phyloP scores from a whole-genome alignment of 2,329 filamentous ascomycete genomes.

The Ascochyta clinopodiicola region DNA sequence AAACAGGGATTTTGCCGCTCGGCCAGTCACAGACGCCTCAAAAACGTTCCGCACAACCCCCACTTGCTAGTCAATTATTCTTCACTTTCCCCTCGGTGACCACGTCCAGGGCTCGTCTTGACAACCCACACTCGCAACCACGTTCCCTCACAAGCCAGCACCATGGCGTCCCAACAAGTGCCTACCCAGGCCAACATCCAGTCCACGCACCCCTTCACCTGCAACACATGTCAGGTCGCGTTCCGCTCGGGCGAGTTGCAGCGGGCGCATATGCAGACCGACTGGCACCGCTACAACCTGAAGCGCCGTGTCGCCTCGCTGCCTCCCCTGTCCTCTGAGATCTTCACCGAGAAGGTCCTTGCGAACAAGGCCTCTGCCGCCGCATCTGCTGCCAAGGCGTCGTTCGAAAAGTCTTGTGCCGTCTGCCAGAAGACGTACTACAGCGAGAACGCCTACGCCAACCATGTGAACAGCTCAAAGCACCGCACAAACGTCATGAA shows the following conservation, averaged over 20 bases:
- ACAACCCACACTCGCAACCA: constrained; percentile 6
- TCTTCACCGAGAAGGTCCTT: constrained; percentile 94
- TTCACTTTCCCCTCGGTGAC: constrained; percentile 11
- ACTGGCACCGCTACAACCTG: constrained; percentile 98
- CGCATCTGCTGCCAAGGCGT: constrained; percentile 84
- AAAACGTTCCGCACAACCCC: constrained; percentile 33
- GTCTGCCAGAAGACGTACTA: constrained; percentile 92
- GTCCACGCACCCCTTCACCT: constrained; percentile 82
- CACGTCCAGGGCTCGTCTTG: constrained; percentile 13
- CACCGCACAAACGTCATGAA: constrained; percentile 74
- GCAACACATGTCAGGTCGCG: constrained; percentile 97
- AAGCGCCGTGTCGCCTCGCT: constrained; percentile 91
- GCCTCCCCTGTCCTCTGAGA: constrained; percentile 87
- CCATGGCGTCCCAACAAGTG: constrained; percentile 44
- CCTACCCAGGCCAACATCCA: constrained; percentile 45
- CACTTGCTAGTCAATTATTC: constrained; percentile 33
- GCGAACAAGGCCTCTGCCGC: constrained; percentile 85
- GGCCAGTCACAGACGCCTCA: constrained; percentile 31
- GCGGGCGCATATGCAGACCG: constrained; percentile 94
- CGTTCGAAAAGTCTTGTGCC: constrained; percentile 83
- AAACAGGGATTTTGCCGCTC: constrained; percentile 27
- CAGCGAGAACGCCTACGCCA: constrained; percentile 94
- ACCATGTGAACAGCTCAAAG: constrained; percentile 89
- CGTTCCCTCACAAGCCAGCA: constrained; percentile 17
- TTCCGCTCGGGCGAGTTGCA: constrained; percentile 94